Percentiles rank a stretch among this genome's conserved stretches.
Evolutionary conservation across 768 basidiomycete species (phyloP).

Genomic region (Erythrobasidium yunnanense): DNA sequence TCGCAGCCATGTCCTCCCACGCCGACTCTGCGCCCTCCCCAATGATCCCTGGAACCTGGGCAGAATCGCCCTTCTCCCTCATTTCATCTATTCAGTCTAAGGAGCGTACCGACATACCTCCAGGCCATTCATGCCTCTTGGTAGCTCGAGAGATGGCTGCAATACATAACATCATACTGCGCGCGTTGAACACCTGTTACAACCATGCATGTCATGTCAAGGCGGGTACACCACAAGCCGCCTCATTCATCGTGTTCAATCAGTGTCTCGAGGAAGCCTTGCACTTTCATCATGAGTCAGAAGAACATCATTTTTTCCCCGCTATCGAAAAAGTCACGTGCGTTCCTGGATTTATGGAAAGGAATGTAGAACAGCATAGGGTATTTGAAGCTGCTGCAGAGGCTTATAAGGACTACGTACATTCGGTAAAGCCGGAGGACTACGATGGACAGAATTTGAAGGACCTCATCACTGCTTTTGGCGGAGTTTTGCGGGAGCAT

Average conservation of each 20-base stretch:
- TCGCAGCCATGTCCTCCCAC: too few species aligned
- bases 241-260: not conserved
- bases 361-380: not conserved
- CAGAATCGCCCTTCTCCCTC: not conserved
- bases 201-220: not conserved
- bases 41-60: too few species aligned
- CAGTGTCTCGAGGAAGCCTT: not conserved
- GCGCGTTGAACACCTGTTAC: not conserved
- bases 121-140: not conserved
- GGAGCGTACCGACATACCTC: not conserved
- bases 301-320: not conserved
- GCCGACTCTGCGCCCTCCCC: too few species aligned
- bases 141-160: not conserved
- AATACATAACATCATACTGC: not conserved
- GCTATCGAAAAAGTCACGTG: not conserved
- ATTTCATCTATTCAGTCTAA: not conserved
- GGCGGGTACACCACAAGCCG: not conserved
- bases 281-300: not conserved
- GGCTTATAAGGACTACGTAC: not conserved
- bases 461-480: not conserved
- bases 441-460: not conserved
- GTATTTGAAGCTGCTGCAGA: not conserved
- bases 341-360: not conserved
- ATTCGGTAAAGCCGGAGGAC: not conserved
- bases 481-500: not conserved